These are phyloP conservation scores for Cornus controversa DNA, from an alignment of 148 eudicot species.

Conservation along the genomic window DNA sequence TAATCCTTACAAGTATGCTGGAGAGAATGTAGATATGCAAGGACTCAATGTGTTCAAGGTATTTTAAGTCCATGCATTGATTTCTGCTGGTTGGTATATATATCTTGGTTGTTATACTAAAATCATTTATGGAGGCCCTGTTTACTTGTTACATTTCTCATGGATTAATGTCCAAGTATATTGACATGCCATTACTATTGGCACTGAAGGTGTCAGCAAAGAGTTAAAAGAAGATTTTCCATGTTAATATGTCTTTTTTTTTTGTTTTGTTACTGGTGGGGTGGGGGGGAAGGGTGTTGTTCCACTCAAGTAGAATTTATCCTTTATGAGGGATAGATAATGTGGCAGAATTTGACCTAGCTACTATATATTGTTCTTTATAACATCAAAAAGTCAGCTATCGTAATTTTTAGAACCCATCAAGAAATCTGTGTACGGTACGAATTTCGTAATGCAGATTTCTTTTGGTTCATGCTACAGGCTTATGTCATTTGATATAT, in stretches of 20 bases:
- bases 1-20: constrained; percentile 54
- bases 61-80: neutral
- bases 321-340: neutral
- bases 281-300: no score
- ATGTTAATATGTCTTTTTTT: no score
- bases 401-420: neutral
- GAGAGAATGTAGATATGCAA: constrained; percentile 53
- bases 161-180: no score
- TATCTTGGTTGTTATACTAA: neutral
- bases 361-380: neutral
- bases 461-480: no score
- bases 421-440: neutral
- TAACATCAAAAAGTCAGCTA: no score
- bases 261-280: neutral
- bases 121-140: no score
- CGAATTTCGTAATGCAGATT: no score
- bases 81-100: neutral
- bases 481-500: no score
- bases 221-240: neutral
- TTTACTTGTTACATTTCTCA: no score
- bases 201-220: neutral
- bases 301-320: no score
- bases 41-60: constrained; percentile 62
- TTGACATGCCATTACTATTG: neutral
- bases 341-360: neutral